Base-by-base conservation (phyloP, 805 yeast genomes). In the Wickerhamomyces chaumierensis region DNA sequence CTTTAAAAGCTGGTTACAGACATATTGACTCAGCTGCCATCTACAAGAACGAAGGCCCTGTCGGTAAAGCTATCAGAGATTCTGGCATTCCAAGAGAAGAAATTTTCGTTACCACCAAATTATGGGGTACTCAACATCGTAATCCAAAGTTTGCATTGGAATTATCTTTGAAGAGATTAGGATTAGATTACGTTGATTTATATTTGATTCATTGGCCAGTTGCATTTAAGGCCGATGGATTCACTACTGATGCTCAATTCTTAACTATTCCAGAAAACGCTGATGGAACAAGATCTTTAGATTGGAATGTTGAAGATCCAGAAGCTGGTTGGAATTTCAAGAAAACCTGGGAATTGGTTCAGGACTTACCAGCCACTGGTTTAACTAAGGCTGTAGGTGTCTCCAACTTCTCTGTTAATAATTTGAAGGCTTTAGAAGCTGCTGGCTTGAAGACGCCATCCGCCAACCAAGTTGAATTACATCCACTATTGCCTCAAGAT, bases 181-280 rank as follows among this genome's bases (percentile, higher is more conserved):
- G 77, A 0, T 55, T 82, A 48, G 90, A 80, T 37, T 85, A 85
- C 51, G 80, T 85, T 38, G 95, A 85, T 55, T 62, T 85, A 42
- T 77, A 78, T 55, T 67, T 85, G 53, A 69, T 84, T 56, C 95
- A 85, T 60, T 85, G 94, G 94, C 95, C 95, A 5, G 71, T 72
- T 33, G 63, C 80, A 12, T 56, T 71, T 42, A 69, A 54, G 43
- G 62, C 84, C 17, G 82, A 31, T 14, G 47, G 42, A 6, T 16
- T 36, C n/a, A 12, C 19, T 9, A 37, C 35, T 5, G 45, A 39
- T 28, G 39, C 31, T 13, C 36, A 43, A 27, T 21, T 46, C n/a
- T 37, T 43, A 11, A n/a, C 37, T 8, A 23, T 42, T 13, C 41
- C 43, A 28, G 9, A 16, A 16, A 42, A 42, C 14, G 37, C 18